A percentile compares a stretch with the other conserved stretches of the same genome.
Evolutionary conservation across 192 early-diverging fungal species (phyloP).

Genomic region (Phycomyces blakesleeanus): DNA sequence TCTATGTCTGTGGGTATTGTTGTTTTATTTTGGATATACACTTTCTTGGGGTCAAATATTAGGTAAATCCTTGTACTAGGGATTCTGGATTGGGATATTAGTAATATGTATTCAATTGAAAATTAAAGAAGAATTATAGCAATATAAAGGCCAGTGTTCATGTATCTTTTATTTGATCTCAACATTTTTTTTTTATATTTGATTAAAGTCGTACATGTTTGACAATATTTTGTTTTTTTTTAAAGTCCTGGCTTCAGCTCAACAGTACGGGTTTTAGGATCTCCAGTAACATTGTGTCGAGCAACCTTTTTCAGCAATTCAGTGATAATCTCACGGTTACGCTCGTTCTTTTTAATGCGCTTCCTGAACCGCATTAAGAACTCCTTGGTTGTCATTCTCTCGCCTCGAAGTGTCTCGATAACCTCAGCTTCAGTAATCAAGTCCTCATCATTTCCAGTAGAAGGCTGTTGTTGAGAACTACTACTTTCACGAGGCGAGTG

Average conservation of each 20-base stretch:
- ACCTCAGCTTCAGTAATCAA: slow-evolving; percentile 70
- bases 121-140: too few species aligned
- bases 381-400: slow-evolving; percentile 58
- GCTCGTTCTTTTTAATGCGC: slow-evolving; percentile 52
- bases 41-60: too few species aligned
- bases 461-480: neutral
- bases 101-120: too few species aligned
- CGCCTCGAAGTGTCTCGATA: slow-evolving; percentile 49
- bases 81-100: too few species aligned
- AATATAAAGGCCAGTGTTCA: too few species aligned
- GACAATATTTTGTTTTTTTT: neutral
- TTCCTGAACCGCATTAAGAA: slow-evolving; percentile 58
- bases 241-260: slow-evolving; percentile 30
- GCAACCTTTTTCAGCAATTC: slow-evolving; percentile 47
- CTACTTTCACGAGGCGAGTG: slow-evolving; percentile 1
- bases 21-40: too few species aligned
- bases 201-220: too few species aligned
- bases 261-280: slow-evolving; percentile 26
- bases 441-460: slow-evolving; percentile 23
- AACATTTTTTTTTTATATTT: too few species aligned
- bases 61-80: too few species aligned
- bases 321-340: slow-evolving; percentile 44
- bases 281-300: slow-evolving; percentile 23
- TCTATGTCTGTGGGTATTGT: too few species aligned
- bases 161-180: too few species aligned